Evolutionary conservation across 345 rosid species (phyloP), one percentile per base, ranked within the genome.

Genomic region (Gossypium rotundifolium): DNA sequence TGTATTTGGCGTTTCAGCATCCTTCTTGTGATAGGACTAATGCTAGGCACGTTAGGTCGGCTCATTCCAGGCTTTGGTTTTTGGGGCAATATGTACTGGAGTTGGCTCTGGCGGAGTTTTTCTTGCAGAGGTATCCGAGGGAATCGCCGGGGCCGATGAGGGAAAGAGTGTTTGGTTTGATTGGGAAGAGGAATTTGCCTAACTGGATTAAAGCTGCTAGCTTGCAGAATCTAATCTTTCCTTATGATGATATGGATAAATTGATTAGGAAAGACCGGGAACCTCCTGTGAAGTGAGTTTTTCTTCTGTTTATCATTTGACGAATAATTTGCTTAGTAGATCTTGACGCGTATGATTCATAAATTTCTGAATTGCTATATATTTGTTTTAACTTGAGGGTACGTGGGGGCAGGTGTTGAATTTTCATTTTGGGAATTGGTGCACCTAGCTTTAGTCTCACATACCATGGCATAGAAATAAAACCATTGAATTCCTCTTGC

Each of bases 71-170:
- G 87, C 82, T 92, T 70, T 61, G 77, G 73, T 95, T 95, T 76
- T 59, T 92, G 75, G 99, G 98, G 66, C 99, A 95, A 79, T 95
- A 90, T 65, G 99, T 95, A 78, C 84, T 95, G 70, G 99, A 95
- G 84, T 78, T 95, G 86, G 91, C 91, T 2, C 54, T 91, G 14
- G 80, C 90, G 2, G 98, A 92, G 84, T 89, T 75, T 84, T 91
- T 89, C 84, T 65, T 94, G 87, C 97, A 94, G 89, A 86, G 94
- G 84, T 94, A 89, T 75, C 98, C 97, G 4, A 87, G 98, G 81
- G 97, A 95, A 20, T 85, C 90, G 1, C 99, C 98, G 0, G 98
- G 89, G 2, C 98, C 98, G 1, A 81, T 95, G 90, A 88, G 98
- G 88, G 98, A 95, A 81, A 91, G 99, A 75, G 96, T 88, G 75